Evolutionary conservation across 805 yeast genomes (phyloP).

Genomic region (Maudiozyma bulderi): DNA sequence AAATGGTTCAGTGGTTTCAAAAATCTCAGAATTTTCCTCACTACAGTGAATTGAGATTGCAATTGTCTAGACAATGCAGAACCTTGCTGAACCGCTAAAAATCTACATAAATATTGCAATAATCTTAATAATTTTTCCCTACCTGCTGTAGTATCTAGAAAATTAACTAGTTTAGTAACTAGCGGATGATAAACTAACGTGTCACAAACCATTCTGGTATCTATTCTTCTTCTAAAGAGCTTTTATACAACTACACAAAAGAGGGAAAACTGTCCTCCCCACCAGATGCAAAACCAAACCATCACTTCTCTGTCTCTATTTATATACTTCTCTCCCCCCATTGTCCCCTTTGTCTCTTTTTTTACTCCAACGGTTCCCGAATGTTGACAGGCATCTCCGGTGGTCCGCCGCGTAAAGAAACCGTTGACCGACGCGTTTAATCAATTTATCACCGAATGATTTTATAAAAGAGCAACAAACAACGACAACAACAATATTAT

Average conservation of each 20-base stretch:
- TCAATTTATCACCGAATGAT: neutral
- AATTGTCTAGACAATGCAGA: conserved; percentile 45
- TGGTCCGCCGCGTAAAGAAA: neutral
- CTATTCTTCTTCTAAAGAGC: too few species aligned
- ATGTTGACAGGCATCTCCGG: too few species aligned
- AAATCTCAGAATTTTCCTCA: conserved; percentile 77
- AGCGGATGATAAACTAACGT: conserved; percentile 51
- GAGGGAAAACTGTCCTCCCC: neutral
- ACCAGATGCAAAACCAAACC: neutral
- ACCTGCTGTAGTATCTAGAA: conserved; percentile 59
- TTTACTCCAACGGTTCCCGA: neutral
- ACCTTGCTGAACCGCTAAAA: conserved; percentile 47
- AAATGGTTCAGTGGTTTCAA: conserved; percentile 71
- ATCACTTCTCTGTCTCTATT: neutral
- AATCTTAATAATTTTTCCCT: conserved; percentile 53
- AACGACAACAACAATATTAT: too few species aligned
- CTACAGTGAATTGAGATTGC: conserved; percentile 52
- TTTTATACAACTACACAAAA: too few species aligned
- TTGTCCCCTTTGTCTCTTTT: neutral
- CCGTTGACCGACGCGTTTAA: neutral
- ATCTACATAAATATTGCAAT: conserved; percentile 74
- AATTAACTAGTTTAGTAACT: conserved; percentile 46
- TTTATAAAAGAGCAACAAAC: too few species aligned
- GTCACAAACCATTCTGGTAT: conserved; percentile 49
- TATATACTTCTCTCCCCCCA: neutral